A percentile compares a stretch with the other conserved stretches of the same genome.
Conservation (phyloP, 805 yeast genomes). For the Wickerhamomyces canadensis region DNA sequence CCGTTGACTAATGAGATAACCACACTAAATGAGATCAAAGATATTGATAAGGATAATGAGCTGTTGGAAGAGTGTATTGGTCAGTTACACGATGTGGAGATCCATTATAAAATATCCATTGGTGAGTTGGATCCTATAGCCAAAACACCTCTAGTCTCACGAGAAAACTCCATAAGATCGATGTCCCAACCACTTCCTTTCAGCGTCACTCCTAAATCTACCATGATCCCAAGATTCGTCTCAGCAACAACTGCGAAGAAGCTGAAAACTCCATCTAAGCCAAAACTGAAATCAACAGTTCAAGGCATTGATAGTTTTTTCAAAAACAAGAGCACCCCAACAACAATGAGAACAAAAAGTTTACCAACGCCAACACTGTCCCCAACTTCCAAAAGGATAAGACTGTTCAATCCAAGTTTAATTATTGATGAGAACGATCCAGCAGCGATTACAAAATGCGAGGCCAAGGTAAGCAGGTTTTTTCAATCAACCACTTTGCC, state of each 20-base stretch:
- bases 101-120: slow-evolving; percentile 51
- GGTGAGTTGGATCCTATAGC: slow-evolving; percentile 65
- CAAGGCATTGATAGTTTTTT: neutral
- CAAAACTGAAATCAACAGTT: neutral
- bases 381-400: slow-evolving; percentile 19
- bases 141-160: slow-evolving; percentile 12
- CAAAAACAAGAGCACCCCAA: neutral
- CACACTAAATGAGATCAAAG: slow-evolving; percentile 55
- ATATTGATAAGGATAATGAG: slow-evolving; percentile 20
- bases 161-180: slow-evolving; percentile 11
- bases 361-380: slow-evolving; percentile 7
- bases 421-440: slow-evolving; percentile 6
- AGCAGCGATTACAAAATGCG: slow-evolving; percentile 1
- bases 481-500: too few relatives aligned
- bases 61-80: slow-evolving; percentile 37
- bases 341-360: neutral
- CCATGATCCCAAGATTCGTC: neutral
- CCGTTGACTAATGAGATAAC: slow-evolving; percentile 46
- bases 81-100: slow-evolving; percentile 30
- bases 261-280: neutral
- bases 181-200: neutral
- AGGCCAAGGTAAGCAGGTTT: slow-evolving; percentile 17
- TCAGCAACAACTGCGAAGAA: neutral
- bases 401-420: slow-evolving; percentile 8
- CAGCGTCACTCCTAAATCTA: neutral